Evolutionary conservation across 1,284 basidiomycete genomes (phyloP), one percentile per base, ranked within the genome.

Genomic region (Leucoagaricus sp.): DNA sequence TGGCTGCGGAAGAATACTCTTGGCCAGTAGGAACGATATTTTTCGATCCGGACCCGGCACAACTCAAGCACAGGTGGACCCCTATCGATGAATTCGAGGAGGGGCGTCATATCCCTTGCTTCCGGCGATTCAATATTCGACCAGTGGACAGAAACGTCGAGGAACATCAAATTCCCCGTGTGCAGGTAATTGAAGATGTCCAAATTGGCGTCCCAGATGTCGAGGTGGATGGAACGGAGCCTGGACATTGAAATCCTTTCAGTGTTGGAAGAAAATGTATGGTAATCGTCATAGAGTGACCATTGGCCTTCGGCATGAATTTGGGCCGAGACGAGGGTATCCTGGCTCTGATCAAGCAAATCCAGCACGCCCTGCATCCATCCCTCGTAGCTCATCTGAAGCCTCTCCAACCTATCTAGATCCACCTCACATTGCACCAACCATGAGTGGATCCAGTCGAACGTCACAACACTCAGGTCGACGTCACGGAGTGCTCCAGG

Each of bases 321-420:
- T 6, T 26, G 6, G 10, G 33, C 33, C 33, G 33, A 49, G 25
- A n/a, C 17, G 15, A 49, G 33, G 26, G 7, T 25, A 23, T 17
- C 13, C 41, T 3, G 34, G 26, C 21, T 23, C 4, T 26, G 33
- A 5, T 33, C 36, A 5, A 49, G 26, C 19, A 40, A 7, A 15
- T 49, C 26, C 19, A 49, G 17, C 4, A 49, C 23, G 3, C 48
- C 48, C 34, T 49, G 34, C 33, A 40, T 49, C 48, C 48, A 49
- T 5, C 48, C 48, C 23, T 49, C 48, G 33, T 49, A 49, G 5
- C 17, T 15, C 15, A 49, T 15, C 17, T 13, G 13, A 3, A 40
- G 23, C 5, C 19, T 6, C 4, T n/a, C 33, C 48, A 49, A 26
- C 21, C 23, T 2, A 9, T 38, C 17, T 23, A 49, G 21, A 19